A percentile compares a stretch with the other conserved stretches of the same genome.
Conservation (phyloP, 2,329 filamentous ascomycete genomes). For the Triangularia verruculosa region DNA sequence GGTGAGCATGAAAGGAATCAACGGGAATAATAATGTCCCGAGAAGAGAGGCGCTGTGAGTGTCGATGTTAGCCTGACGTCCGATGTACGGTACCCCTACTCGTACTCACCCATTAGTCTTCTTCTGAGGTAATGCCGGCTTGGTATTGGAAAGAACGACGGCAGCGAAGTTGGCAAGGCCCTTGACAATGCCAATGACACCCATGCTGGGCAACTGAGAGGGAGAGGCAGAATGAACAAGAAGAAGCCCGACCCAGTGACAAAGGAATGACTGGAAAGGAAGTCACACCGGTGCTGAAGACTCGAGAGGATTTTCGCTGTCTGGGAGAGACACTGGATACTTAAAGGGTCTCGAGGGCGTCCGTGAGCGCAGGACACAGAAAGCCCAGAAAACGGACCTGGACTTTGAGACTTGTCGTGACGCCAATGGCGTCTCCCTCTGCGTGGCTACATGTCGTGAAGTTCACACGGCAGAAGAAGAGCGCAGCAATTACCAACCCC, state of each 20-base stretch:
- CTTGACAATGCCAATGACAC: slow-evolving; percentile 17
- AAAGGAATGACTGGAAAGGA: slow-evolving; percentile 19
- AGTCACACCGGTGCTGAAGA: slow-evolving; percentile 5
- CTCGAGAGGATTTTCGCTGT: slow-evolving; percentile 1
- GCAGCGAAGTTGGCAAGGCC: slow-evolving; percentile 24
- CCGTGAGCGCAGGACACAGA: neutral
- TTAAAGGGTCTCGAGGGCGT: slow-evolving; percentile 5
- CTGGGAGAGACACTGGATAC: slow-evolving; percentile 16
- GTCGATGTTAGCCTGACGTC: slow-evolving; percentile 6
- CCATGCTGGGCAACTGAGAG: slow-evolving; percentile 27
- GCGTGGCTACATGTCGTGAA: slow-evolving; percentile 5
- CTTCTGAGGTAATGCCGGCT: slow-evolving; percentile 31
- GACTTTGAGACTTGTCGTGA: neutral
- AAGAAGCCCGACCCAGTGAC: neutral
- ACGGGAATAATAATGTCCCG: slow-evolving; percentile 39
- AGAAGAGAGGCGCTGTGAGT: slow-evolving; percentile 37
- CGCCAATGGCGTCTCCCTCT: neutral
- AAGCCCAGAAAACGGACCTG: neutral
- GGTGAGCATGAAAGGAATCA: slow-evolving; percentile 43
- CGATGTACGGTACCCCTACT: too few relatives aligned
- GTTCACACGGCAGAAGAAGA: slow-evolving; percentile 1
- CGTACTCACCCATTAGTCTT: slow-evolving; percentile 40
- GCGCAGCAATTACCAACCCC: neutral
- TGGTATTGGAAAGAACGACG: slow-evolving; percentile 14
- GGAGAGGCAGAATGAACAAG: slow-evolving; percentile 5